Base-by-base conservation (phyloP, 75 land plant genomes). In the Selaginella tamariscina region DNA sequence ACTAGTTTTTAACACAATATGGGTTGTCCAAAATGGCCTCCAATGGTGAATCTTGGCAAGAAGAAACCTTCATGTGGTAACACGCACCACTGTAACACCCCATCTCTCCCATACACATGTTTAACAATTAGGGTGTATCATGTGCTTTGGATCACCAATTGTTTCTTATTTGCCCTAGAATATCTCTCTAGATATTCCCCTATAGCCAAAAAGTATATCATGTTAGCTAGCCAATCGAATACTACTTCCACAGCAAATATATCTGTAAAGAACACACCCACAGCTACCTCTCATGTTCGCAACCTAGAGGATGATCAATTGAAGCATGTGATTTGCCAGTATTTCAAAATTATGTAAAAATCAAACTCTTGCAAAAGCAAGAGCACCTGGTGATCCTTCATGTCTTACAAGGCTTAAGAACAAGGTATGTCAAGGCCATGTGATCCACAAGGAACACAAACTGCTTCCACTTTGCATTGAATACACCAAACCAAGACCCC, bases 401-500 rank as follows among this genome's bases (percentile, higher is more conserved):
- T 9, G 8, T 59, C 62, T 59, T 21, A 23, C 26, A n/a, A n/a
- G n/a, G n/a, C n/a, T n/a, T n/a, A n/a, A n/a, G n/a, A n/a, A n/a
- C n/a, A n/a, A n/a, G n/a, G n/a, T n/a, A n/a, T n/a, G n/a, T n/a
- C n/a, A n/a, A n/a, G n/a, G n/a, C n/a, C n/a, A n/a, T n/a, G n/a
- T n/a, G n/a, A n/a, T n/a, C n/a, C n/a, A n/a, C n/a, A n/a, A n/a
- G n/a, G n/a, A n/a, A n/a, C n/a, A 8, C 18, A 59, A 9, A n/a
- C 2, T 9, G 21, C 8, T 9, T 21, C 8, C 62, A n/a, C 8
- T 9, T n/a, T 21, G 18, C 62, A 59, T 59, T 8, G 62, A 5
- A 59, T 59, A 59, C 8, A 59, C 21, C 62, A 59, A 9, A 23
- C 62, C 62, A n/a, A 59, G 62, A 2, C 62, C 62, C 21, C 21